Percentiles rank a stretch among this genome's conserved stretches.
Conservation (phyloP, 352 stramenopile genomes). For the Globisporangium camurandrum region DNA sequence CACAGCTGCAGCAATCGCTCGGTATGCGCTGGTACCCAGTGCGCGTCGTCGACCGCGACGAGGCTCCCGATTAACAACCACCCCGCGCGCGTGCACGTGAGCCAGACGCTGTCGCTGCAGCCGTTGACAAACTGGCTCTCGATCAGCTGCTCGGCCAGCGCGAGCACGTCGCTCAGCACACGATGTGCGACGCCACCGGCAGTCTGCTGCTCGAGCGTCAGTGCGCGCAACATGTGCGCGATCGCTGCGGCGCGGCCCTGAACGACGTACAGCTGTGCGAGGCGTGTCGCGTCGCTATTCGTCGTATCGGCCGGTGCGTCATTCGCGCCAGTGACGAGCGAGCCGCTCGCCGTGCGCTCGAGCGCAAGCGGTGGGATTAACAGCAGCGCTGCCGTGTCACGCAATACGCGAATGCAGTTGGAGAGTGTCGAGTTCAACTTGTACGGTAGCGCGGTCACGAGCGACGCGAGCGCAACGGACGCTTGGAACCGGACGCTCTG, state of each 20-base stretch:
- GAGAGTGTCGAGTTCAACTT: constrained; percentile 40
- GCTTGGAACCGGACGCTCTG: constrained; percentile 71
- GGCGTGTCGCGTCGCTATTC: constrained; percentile 34
- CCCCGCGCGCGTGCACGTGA: constrained; percentile 79
- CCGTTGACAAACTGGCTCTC: constrained; percentile 74
- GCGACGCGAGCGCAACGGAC: constrained; percentile 47
- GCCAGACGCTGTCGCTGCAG: constrained; percentile 76
- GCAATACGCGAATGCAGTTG: constrained; percentile 31
- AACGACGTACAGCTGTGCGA: constrained; percentile 64
- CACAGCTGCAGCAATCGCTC: constrained; percentile 62
- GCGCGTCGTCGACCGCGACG: constrained; percentile 50
- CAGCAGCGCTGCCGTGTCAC: constrained; percentile 25
- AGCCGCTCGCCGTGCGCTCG: constrained; percentile 9
- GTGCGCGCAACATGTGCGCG: constrained; percentile 48
- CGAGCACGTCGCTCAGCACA: constrained; percentile 55
- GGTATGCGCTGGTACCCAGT: constrained; percentile 48
- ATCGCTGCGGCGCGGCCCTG: constrained; percentile 67
- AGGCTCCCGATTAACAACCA: constrained; percentile 75
- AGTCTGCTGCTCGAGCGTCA: constrained; percentile 21
- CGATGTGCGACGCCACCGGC: constrained; percentile 42
- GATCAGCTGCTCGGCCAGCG: constrained; percentile 61
- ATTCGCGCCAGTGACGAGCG: too few species aligned
- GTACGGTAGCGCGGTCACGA: constrained; percentile 65
- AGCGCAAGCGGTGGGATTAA: constrained; percentile 9
- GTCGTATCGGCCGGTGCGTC: too few species aligned